Conservation (phyloP, 2,329 filamentous ascomycete species). For the Emergomyces pasteurianus region DNA sequence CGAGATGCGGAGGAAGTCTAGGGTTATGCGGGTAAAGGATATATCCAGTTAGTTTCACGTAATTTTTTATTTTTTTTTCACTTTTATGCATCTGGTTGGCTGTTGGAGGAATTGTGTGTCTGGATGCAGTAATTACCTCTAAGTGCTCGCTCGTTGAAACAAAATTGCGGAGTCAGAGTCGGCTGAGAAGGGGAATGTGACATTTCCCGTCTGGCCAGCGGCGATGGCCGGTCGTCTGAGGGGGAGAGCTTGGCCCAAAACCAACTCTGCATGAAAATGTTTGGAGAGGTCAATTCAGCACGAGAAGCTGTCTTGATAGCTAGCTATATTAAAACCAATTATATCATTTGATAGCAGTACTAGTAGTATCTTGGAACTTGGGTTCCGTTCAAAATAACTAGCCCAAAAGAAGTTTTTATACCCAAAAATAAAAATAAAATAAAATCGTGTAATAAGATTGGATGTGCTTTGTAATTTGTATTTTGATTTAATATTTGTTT, state of each 20-base stretch:
- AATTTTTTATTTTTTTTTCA: not conserved
- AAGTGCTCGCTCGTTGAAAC: conserved; percentile 58
- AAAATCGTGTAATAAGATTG: not conserved
- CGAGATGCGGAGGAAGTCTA: conserved; percentile 85
- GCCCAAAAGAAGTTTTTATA: not conserved
- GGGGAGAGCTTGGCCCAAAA: conserved; percentile 23
- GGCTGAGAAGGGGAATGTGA: conserved; percentile 35
- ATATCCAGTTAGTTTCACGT: not conserved
- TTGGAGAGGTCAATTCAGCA: not conserved
- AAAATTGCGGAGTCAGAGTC: conserved; percentile 59
- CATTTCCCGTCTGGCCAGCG: conserved; percentile 23
- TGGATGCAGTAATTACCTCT: conserved; percentile 42
- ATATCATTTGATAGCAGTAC: too few relatives aligned
- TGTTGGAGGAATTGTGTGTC: conserved; percentile 11
- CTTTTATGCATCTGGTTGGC: not conserved
- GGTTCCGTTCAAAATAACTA: not conserved
- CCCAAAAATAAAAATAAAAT: not conserved
- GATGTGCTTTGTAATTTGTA: not conserved
- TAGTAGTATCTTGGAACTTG: not conserved
- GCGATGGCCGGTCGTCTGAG: conserved; percentile 15
- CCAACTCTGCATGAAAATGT: conserved; percentile 28
- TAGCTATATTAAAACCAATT: too few relatives aligned
- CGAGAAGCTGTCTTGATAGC: not conserved
- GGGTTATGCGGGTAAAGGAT: conserved; percentile 4
- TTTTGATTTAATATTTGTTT: not conserved